Evolutionary conservation across 768 basidiomycete genomes (phyloP), one percentile per base, ranked within the genome.

Genomic region (Amanita subjunquillea): DNA sequence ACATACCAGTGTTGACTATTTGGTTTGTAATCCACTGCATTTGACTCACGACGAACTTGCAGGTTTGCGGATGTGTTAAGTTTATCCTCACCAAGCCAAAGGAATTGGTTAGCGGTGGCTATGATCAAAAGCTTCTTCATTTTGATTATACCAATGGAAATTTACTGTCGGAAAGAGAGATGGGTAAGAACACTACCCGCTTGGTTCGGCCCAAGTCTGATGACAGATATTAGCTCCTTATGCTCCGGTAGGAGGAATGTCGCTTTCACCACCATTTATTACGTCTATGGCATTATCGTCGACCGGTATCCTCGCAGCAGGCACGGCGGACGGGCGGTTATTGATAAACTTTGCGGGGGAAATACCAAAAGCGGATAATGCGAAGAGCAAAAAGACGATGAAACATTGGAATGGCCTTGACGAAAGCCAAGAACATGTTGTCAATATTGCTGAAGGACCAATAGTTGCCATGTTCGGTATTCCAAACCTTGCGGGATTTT

Each of bases 81-180:
- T 91, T 88, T 62, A 78, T 91, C 54, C 83, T 86, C 6, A 76
- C 76, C 60, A 73, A 87, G 22, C 79, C 85, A 3, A 73, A 71
- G 40, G 90, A 91, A 63, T 60, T 89, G 10, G 72, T 92, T 22
- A 88, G 84, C 55, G 87, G 80, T 4, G 89, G 89, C 2, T 91
- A 85, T 59, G 90, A 92, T 58, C 77, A 73, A 38, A 67, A 72
- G 3, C 58, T 91, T 23, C 62, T 86, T 12, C 89, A 91, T 59
- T 83, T 80, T 59, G 85, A 90, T 58, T 76, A 76, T 53, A 58
- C 59, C 12, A 79, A 79, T 65, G 74, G 78, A 27, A 77, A 67
- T 27, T 47, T 78, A 6, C 66, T 87, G 39, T 86, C 87, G 3
- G 72, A 74, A 34, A 70, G 74, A 44, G 74, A 82, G 61, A 72